Conservation (phyloP, 2,329 filamentous ascomycete species). For the Tympanopsis confertula region DNA sequence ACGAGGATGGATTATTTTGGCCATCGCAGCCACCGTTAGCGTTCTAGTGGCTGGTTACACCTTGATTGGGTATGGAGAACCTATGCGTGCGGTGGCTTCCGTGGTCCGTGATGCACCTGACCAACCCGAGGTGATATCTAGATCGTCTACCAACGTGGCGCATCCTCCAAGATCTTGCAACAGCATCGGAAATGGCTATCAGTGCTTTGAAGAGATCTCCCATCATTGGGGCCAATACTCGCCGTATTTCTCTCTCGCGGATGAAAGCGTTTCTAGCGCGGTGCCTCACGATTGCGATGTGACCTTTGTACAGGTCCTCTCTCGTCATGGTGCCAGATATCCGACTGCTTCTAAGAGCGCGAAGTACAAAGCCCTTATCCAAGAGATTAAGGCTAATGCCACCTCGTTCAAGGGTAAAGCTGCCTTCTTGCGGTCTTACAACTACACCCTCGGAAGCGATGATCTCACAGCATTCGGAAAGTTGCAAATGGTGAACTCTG, state of each 20-base stretch:
- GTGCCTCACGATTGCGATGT: neutral
- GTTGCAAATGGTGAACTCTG: neutral
- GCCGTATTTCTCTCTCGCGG: neutral
- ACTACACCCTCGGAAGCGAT: neutral
- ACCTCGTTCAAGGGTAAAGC: neutral
- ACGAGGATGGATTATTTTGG: too few relatives aligned
- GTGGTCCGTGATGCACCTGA: too few relatives aligned
- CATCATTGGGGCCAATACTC: constrained; percentile 1
- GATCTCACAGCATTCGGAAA: neutral
- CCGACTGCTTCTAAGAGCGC: neutral
- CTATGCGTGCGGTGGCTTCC: too few relatives aligned
- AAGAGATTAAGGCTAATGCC: neutral
- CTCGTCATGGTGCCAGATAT: neutral
- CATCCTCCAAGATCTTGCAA: too few relatives aligned
- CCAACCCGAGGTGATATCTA: too few relatives aligned
- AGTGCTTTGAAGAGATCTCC: neutral
- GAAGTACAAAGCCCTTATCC: neutral
- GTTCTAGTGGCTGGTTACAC: too few relatives aligned
- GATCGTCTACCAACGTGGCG: too few relatives aligned
- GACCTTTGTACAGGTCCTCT: neutral
- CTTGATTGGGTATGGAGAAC: too few relatives aligned
- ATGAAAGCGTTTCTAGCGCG: neutral
- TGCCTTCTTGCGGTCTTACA: neutral
- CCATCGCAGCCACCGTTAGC: too few relatives aligned
- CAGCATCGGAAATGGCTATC: neutral